Evolutionary conservation across 805 yeast species (phyloP).

Genomic region (Clavispora carvajalis): DNA sequence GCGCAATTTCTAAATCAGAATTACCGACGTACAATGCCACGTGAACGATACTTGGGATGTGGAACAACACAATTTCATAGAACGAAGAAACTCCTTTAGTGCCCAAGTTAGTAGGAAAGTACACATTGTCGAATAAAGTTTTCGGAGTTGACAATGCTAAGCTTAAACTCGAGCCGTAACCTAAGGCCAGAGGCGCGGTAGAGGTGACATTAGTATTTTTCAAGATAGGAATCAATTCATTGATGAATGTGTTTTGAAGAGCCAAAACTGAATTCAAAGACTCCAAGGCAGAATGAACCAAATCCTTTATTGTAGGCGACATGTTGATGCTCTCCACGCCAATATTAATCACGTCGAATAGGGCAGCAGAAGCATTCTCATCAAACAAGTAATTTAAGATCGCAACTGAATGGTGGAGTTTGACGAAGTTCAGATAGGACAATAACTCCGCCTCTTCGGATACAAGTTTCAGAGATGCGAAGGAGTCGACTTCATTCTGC

Average conservation of each 20-base stretch:
- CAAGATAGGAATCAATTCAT: constrained; percentile 47
- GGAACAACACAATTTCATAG: constrained; percentile 65
- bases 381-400: constrained; percentile 58
- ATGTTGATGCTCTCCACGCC: constrained; percentile 57
- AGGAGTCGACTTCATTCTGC: constrained; percentile 14
- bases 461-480: constrained; percentile 17
- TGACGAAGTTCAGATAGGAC: constrained; percentile 34
- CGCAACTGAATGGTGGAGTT: constrained; percentile 66
- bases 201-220: constrained; percentile 28
- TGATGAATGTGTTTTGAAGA: constrained; percentile 56
- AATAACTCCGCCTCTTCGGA: constrained; percentile 10
- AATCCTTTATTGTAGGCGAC: constrained; percentile 31
- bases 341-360: constrained; percentile 52
- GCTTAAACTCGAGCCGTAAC: constrained; percentile 26
- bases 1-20: constrained; percentile 45
- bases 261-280: constrained; percentile 44
- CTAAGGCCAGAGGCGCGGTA: constrained; percentile 8
- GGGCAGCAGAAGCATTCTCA: constrained; percentile 47
- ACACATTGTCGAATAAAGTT: constrained; percentile 25
- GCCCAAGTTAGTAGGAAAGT: constrained; percentile 42
- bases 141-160: constrained; percentile 19
- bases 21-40: constrained; percentile 71
- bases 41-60: constrained; percentile 68
- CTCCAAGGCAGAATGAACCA: constrained; percentile 36
- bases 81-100: constrained; percentile 60